Evolutionary conservation across 768 basidiomycete genomes (phyloP), one percentile per base, ranked within the genome.

Genomic region (Hebeloma cylindrosporum): DNA sequence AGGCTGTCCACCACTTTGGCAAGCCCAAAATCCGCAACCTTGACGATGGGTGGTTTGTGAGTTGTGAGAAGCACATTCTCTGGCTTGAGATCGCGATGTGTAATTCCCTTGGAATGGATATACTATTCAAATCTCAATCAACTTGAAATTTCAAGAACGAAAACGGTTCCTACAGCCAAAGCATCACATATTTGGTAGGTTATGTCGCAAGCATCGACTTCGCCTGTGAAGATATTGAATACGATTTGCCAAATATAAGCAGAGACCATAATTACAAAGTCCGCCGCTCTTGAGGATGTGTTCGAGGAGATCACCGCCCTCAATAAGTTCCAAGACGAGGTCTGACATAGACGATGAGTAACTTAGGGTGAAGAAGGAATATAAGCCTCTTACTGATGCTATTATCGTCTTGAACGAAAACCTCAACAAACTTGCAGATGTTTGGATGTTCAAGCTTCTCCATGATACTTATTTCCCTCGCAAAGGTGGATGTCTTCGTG

Each of bases 11-110:
- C 82, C n/a, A 86, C 81, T 62, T 98, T 99, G 1, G 95, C 94
- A 5, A 97, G 78, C 3, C 95, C 95, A 60, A 96, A 99, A 64
- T 97, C 95, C 2, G 95, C 94, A 11, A 97, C 85, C 60, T 97
- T 97, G 54, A 90, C 81, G 1, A 68, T 64, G 0, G 87, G 87
- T 0, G 87, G 88, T 2, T 71, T 52, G 30, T 83, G 78, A 7
- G 60, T 70, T 1, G 92, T 93, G n/a, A 96, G 64, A 2, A 95
- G 76, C 5, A 94, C 81, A 54, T 95, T 94, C 84, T 89, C 87
- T 1, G 95, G 94, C 63, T 96, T 96, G 33, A 97, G 68, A 63
- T 99, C 96, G 33, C 96, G 86, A 66, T 98, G 95, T 0, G 92
- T 79, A 33, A 99, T 84, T 11, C 85, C 86, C 57, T 80, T 71